These are phyloP conservation scores for Cyberlindnera suaveolens DNA, from an alignment of 805 yeast species.

Conservation along the genomic window DNA sequence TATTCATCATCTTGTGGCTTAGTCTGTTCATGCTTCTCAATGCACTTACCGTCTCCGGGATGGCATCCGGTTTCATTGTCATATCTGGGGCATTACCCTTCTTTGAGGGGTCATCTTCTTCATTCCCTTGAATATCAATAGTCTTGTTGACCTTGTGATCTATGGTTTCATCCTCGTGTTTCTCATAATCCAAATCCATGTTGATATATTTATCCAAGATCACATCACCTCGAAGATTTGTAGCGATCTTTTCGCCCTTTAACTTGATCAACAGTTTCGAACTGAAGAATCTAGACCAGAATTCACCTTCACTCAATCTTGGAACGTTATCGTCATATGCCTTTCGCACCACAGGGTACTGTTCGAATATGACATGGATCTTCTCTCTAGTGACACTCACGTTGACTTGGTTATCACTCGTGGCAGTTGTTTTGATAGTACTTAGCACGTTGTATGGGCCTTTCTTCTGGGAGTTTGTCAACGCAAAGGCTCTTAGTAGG, in stretches of 20 bases:
- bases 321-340: conserved; percentile 94
- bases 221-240: conserved; percentile 75
- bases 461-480: conserved; percentile 73
- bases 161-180: conserved; percentile 35
- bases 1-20: conserved; percentile 71
- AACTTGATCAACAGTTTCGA: conserved; percentile 82
- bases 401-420: conserved; percentile 88
- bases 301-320: conserved; percentile 79
- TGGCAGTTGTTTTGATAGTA: conserved; percentile 90
- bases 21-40: conserved; percentile 85
- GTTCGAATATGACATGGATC: conserved; percentile 82
- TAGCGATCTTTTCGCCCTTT: conserved; percentile 79
- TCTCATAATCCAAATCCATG: conserved; percentile 53
- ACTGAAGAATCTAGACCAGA: conserved; percentile 94
- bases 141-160: conserved; percentile 55
- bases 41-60: conserved; percentile 64
- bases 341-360: conserved; percentile 83
- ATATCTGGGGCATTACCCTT: conserved; percentile 81
- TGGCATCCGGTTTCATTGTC: conserved; percentile 66
- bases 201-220: conserved; percentile 79
- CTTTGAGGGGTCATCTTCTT: conserved; percentile 61
- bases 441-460: conserved; percentile 94
- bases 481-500: conserved; percentile 76
- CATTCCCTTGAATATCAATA: conserved; percentile 76
- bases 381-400: conserved; percentile 89